Conservation (phyloP, 495 filamentous ascomycete genomes). For the Aspergillus nanangensis region DNA sequence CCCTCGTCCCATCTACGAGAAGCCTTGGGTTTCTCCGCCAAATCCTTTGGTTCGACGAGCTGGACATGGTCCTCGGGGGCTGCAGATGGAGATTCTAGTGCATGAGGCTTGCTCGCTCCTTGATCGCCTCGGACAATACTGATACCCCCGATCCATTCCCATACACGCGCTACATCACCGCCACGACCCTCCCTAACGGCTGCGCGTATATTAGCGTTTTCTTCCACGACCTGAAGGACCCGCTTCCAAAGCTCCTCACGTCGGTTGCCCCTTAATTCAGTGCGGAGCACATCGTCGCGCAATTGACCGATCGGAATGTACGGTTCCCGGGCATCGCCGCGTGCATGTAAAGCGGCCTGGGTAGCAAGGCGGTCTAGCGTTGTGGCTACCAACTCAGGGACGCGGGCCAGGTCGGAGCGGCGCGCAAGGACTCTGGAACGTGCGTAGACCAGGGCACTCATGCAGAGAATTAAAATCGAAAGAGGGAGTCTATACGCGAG, state of each 20-base stretch:
- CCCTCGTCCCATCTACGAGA: constrained; percentile 59
- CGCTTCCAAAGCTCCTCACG: constrained; percentile 76
- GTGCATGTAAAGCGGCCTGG: constrained; percentile 72
- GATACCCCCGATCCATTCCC: constrained; percentile 92
- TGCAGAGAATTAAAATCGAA: constrained; percentile 60
- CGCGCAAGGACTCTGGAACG: constrained; percentile 51
- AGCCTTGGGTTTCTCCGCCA: constrained; percentile 25
- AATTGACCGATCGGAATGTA: constrained; percentile 85
- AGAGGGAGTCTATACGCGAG: constrained; percentile 92
- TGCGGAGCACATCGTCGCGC: constrained; percentile 83
- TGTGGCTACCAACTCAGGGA: constrained; percentile 75
- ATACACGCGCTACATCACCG: constrained; percentile 83
- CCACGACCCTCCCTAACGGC: constrained; percentile 75
- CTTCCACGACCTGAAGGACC: constrained; percentile 80
- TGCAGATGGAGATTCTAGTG: constrained; percentile 37
- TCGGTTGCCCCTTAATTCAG: constrained; percentile 68
- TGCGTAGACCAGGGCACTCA: constrained; percentile 48
- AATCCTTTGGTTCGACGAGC: constrained; percentile 15
- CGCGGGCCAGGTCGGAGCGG: constrained; percentile 58
- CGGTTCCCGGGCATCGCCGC: constrained; percentile 60
- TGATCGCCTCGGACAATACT: constrained; percentile 38
- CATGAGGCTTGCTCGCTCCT: constrained; percentile 23
- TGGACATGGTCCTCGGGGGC: constrained; percentile 34
- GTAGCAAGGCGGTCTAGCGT: constrained; percentile 77
- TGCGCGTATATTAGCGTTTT: constrained; percentile 86